Base-by-base conservation (phyloP, 1,139 yeast species). In the Blastobotrys niveus region DNA sequence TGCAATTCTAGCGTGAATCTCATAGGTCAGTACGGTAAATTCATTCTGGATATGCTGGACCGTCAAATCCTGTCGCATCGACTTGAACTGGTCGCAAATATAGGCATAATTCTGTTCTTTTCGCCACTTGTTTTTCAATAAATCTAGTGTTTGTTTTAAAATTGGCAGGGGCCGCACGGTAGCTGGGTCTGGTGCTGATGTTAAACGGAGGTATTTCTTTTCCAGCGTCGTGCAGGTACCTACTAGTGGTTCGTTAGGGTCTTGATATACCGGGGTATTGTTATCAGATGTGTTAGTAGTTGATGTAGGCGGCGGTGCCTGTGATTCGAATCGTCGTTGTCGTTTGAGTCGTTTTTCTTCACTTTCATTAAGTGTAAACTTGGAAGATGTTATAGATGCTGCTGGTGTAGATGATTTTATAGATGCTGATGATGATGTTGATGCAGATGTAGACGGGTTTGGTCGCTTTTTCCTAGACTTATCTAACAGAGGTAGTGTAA, bases 171-270 rank as follows among this genome's bases (percentile, higher is more conserved):
- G 96, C 38, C 98, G 72, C 2, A 91, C 96, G 25, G 73, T 66
- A 1, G 76, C 74, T 0, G 97, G 96, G 52, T 86, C 87, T 0
- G 97, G 96, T 38, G 82, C 96, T 1, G 96, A 85, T 0, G 98
- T 91, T 48, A 91, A 68, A 51, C 98, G 72, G 29, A 87, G 67
- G 59, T 87, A 91, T 42, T 76, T 70, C 61, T 91, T 91, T 54
- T 89, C 96, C 27, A 91, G 60, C 2, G 61, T 68, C 34, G 72
- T 71, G 55, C 83, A 75, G 3, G 75, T 70, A 0, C 98, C 98
- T 4, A 82, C 73, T 5, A 89, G 67, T 1, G 65, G 63, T 25
- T 56, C 59, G 12, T 50, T 41, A 15, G 33, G 34, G 35, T 46
- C 38, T 21, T 25, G 36, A 24, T 14, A 4, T 21, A 15, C 18